These are phyloP conservation scores for Gossypium aridum DNA, from an alignment of 441 rosid species.

Conservation along the genomic window DNA sequence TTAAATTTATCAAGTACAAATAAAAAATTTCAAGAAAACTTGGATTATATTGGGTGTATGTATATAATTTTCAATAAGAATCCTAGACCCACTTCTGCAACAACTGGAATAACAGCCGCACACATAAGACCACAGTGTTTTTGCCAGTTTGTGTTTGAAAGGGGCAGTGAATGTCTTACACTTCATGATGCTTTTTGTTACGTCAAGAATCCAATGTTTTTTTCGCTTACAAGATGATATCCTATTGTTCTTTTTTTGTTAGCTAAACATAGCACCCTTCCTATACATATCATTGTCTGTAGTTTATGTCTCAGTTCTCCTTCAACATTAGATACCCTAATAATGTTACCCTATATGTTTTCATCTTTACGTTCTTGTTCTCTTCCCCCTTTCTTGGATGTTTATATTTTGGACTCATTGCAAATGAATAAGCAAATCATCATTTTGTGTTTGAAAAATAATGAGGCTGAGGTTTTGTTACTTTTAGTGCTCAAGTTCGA, in stretches of 20 bases:
- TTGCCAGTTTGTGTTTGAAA: not conserved
- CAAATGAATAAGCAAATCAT: not conserved
- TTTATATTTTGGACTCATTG: not conserved
- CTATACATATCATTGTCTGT: conserved; percentile 1
- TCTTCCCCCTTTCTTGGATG: conserved; percentile 4
- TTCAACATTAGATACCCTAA: conserved; percentile 6
- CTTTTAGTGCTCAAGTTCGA: too few species aligned
- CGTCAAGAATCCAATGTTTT: conserved; percentile 12
- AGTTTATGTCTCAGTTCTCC: conserved; percentile 12
- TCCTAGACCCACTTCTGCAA: conserved; percentile 6
- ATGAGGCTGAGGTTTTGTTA: too few species aligned
- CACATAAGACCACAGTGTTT: conserved; percentile 3
- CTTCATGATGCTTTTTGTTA: conserved; percentile 6
- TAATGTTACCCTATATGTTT: not conserved
- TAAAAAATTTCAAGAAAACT: not conserved
- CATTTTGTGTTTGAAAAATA: not conserved
- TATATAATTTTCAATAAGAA: not conserved
- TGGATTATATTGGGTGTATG: not conserved
- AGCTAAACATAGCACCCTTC: conserved; percentile 1
- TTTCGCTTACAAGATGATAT: not conserved
- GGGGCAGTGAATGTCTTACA: not conserved
- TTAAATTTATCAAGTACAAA: too few species aligned
- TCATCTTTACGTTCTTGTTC: not conserved
- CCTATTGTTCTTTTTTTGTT: conserved; percentile 1
- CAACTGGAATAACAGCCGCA: not conserved